Evolutionary conservation across 495 filamentous ascomycete genomes (phyloP).

Genomic region (Bryoglossum gracile): DNA sequence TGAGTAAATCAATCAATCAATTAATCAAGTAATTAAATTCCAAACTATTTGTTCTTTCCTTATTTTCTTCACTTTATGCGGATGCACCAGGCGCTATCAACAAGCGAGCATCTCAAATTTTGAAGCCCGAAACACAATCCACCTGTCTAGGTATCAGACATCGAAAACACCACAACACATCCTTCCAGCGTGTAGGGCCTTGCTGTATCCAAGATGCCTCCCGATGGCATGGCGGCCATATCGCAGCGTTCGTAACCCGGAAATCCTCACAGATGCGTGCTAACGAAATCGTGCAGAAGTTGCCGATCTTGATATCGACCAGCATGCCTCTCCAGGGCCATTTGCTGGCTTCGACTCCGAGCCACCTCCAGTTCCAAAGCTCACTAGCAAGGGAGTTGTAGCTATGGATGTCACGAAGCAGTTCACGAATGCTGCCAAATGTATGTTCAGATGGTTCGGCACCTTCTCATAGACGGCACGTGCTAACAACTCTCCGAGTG

Average conservation of each 20-base stretch:
- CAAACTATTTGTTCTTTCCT: too few species aligned
- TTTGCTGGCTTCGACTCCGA: conserved; percentile 15
- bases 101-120: too few species aligned
- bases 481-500: conserved; percentile 42
- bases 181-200: too few species aligned
- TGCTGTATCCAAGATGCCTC: conserved; percentile 10
- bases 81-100: too few species aligned
- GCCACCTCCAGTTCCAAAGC: conserved; percentile 29
- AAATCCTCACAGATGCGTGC: too few species aligned
- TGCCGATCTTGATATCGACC: conserved; percentile 17
- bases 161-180: too few species aligned
- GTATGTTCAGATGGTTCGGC: conserved; percentile 42
- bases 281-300: conserved; percentile 18
- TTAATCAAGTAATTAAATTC: too few species aligned
- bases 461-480: conserved; percentile 7
- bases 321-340: conserved; percentile 3
- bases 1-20: too few species aligned
- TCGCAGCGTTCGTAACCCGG: conserved; percentile 15
- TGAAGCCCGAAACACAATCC: too few species aligned
- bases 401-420: conserved; percentile 70
- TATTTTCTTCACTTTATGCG: too few species aligned
- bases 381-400: conserved; percentile 40
- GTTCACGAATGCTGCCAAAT: conserved; percentile 61
- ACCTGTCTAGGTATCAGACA: too few species aligned
- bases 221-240: conserved; percentile 7